Percentiles rank a stretch among this genome's conserved stretches.
Evolutionary conservation across 2,329 filamentous ascomycete species (phyloP).

Genomic region (Dactylellina cionopaga): DNA sequence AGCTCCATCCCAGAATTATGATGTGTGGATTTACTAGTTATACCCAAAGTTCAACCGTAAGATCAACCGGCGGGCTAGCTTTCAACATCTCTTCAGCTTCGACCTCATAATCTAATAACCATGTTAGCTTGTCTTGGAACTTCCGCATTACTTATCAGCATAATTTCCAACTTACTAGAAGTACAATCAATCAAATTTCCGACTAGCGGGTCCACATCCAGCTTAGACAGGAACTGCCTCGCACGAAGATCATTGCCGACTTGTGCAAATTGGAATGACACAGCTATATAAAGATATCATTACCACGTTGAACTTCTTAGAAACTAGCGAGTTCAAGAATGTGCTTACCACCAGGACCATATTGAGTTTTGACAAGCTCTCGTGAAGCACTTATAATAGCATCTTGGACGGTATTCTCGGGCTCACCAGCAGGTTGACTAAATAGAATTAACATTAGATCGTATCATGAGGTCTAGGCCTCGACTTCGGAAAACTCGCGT

Average conservation of each 20-base stretch:
- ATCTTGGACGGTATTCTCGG: constrained; percentile 68
- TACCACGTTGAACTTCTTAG: background rate
- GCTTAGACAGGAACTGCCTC: constrained; percentile 70
- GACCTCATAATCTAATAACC: constrained; percentile 70
- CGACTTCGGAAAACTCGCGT: background rate
- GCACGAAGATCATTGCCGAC: constrained; percentile 74
- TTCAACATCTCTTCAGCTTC: constrained; percentile 74
- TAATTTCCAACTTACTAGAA: constrained; percentile 67
- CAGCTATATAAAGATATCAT: constrained; percentile 57
- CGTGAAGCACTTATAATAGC: constrained; percentile 68
- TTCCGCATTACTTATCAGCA: background rate
- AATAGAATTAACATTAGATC: constrained; percentile 65
- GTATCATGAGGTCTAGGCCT: background rate
- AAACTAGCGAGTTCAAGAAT: background rate
- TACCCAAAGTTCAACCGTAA: constrained; percentile 73
- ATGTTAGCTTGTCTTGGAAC: constrained; percentile 3
- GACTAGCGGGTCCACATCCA: constrained; percentile 72
- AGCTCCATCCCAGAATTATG: too few species aligned
- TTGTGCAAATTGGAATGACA: constrained; percentile 75
- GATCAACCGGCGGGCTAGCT: constrained; percentile 70
- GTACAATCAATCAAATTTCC: constrained; percentile 74
- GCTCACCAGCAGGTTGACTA: constrained; percentile 73
- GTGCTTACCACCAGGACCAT: constrained; percentile 64
- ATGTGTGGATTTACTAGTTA: too few species aligned
- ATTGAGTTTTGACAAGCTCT: constrained; percentile 65